phyloP scores from a whole-genome alignment of 2,329 filamentous ascomycete species.

The Tympanopsis confertula region DNA sequence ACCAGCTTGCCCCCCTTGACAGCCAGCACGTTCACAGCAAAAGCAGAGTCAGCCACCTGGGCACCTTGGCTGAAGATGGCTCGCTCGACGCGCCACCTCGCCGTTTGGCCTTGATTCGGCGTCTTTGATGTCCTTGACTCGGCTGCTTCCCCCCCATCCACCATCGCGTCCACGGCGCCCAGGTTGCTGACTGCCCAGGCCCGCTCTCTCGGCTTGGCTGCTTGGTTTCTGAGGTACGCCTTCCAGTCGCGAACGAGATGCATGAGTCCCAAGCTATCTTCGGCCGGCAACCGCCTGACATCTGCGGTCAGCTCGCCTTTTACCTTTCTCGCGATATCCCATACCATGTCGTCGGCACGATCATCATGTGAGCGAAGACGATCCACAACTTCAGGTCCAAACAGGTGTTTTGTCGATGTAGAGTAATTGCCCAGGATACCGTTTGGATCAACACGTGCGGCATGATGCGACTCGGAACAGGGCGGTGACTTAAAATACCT shows the following conservation, averaged over 20 bases:
- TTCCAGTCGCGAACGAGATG: constrained; percentile 13
- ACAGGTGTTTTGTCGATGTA: background rate
- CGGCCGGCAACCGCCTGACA: constrained; percentile 9
- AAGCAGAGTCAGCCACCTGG: constrained; percentile 9
- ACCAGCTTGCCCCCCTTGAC: constrained; percentile 9
- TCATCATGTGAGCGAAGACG: constrained; percentile 4
- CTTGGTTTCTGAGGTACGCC: constrained; percentile 4
- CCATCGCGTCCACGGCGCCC: constrained; percentile 11
- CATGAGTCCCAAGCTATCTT: constrained; percentile 12
- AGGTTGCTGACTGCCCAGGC: constrained; percentile 14
- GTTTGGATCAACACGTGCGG: constrained; percentile 3
- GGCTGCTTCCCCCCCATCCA: no score
- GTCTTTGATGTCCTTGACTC: no score
- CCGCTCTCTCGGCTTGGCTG: constrained; percentile 9
- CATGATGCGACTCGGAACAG: no score
- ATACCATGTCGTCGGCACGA: constrained; percentile 9
- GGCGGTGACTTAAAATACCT: constrained; percentile 6
- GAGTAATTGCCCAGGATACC: constrained; percentile 6
- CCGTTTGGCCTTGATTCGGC: background rate
- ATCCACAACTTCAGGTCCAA: background rate
- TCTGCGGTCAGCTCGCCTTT: constrained; percentile 6
- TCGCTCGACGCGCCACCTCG: constrained; percentile 10
- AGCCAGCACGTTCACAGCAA: constrained; percentile 10
- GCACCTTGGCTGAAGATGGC: constrained; percentile 10
- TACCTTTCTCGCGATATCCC: constrained; percentile 8